A percentile compares a stretch with the other conserved stretches of the same genome.
These are phyloP conservation scores for Ophiocordyceps camponoti-floridani DNA, from an alignment of 2,329 filamentous ascomycete genomes.

Conservation along the genomic window DNA sequence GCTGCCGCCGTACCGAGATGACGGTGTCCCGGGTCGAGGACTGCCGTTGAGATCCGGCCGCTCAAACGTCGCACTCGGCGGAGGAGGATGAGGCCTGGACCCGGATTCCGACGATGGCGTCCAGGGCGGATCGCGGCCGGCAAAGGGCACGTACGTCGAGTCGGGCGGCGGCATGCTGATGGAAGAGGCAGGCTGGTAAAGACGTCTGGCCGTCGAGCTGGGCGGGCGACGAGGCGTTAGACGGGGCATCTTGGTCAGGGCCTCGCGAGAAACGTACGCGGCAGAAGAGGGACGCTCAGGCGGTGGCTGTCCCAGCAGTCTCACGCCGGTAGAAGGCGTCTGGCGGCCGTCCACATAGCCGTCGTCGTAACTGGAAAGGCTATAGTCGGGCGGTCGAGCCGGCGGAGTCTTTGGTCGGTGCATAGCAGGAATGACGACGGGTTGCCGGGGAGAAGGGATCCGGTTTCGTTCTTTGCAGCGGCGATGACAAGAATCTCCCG, in stretches of 20 bases:
- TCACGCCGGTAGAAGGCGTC: conserved; percentile 24
- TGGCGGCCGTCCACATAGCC: conserved; percentile 24
- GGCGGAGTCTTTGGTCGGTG: conserved; percentile 31
- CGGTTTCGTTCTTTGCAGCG: no score
- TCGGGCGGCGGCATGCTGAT: conserved; percentile 44
- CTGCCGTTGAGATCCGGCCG: conserved; percentile 77
- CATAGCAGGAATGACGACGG: conserved; percentile 22
- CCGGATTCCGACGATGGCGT: conserved; percentile 29
- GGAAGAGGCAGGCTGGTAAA: conserved; percentile 31
- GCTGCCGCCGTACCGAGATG: conserved; percentile 74
- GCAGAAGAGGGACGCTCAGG: conserved; percentile 16
- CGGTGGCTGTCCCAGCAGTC: conserved; percentile 39
- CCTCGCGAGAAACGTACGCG: conserved; percentile 1
- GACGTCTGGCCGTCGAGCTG: conserved; percentile 22
- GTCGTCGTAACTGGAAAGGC: conserved; percentile 36
- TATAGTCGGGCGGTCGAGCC: conserved; percentile 37
- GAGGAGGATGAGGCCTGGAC: conserved; percentile 47
- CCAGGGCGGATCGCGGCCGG: conserved; percentile 35
- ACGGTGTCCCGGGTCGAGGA: conserved; percentile 78
- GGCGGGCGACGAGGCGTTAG: conserved; percentile 10
- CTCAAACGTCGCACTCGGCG: conserved; percentile 60
- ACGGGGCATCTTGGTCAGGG: conserved; percentile 1
- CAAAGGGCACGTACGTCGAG: conserved; percentile 41
- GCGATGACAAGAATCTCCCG: no score
- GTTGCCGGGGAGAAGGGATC: background rate